Base-by-base conservation (phyloP, 2,329 filamentous ascomycete genomes). In the Trichoderma citrinoviride region DNA sequence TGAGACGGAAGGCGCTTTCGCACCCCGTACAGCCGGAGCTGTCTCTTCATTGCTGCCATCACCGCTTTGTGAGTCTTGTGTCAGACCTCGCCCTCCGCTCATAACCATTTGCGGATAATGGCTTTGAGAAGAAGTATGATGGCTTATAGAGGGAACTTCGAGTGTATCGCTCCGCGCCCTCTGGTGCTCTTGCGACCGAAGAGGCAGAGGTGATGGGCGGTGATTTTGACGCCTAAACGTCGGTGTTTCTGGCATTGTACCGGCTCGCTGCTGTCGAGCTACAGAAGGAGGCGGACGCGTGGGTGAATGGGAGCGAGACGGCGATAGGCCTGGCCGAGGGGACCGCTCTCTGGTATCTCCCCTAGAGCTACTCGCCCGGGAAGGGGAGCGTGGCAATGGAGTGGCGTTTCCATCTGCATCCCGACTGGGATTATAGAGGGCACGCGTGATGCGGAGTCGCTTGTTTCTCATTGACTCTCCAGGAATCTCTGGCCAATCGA, bases 401-500 rank as follows among this genome's bases (percentile, higher is more conserved):
- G 73, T 73, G 17, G 68, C 55, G 25, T 73, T 73, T 5, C 73
- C 77, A 10, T 76, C 73, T 7, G 68, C 71, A 25, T 78, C 74
- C 17, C 72, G 72, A 10, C 64, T 69, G 4, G 67, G 71, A 44
- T 79, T 80, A 64, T 81, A 85, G 5, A 71, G 69, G 33, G 77
- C 73, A 52, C 74, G 77, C 27, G 81, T 79, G 3, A 74, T 68
- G 19, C 66, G 58, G 1, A 85, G 70, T 0, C 71, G 68, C 0
- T 27, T 3, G 29, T 68, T 69, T 21, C 64, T 62, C 43, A 57
- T 44, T 5, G 12, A 15, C 67, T 88, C 85, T 2, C 84, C 86
- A 0, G 86, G 86, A 0, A 85, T 76, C 61, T 82, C 79, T 0
- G 86, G 86, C 54, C 81, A 88, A n/a, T 78, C 76, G n/a, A 74